Base-by-base conservation (phyloP, 2,329 filamentous ascomycete genomes). In the Colletotrichum lentis region DNA sequence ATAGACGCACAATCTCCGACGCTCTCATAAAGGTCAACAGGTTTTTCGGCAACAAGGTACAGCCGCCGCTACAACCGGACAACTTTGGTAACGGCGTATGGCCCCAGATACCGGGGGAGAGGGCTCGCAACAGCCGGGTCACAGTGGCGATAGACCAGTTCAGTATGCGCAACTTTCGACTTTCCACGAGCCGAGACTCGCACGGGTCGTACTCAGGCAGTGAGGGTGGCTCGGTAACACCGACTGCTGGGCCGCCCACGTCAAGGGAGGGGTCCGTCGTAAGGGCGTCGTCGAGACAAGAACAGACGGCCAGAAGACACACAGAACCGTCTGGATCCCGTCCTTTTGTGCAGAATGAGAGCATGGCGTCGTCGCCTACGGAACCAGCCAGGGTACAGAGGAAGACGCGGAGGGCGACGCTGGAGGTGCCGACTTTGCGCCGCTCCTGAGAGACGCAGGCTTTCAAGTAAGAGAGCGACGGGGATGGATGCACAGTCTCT, bases 21-120 rank as follows among this genome's bases (percentile, higher is more conserved):
- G 71, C 75, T 10, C 72, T 89, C 7, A 81, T 77, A 5, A 75
- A 71, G 5, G 69, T 85, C 5, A 81, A 80, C 8, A 77, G 82
- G 12, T 80, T 81, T 16, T 71, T 89, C 0, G 82, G 83, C 3
- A 82, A 81, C 0, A 81, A 39, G 31, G 20, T 54, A n/a, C 31
- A 39, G 5, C 52, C 31, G 27, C 18, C 31, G 35, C n/a, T 54
- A 1, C 6, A 6, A 20, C 52, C 31, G 11, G 20, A 54, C 31
- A 20, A 39, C n/a, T 54, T 39, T 16, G 52, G 52, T 16, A 54
- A 22, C n/a, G 52, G 52, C 31, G 52, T 54, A n/a, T 90, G 83
- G 55, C 87, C 87, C 0, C 81, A 84, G 62, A 78, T 87, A 0
- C 87, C 87, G 0, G 87, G 85, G 2, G 86, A 89, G 70, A 72